Conservation (phyloP, 805 yeast species). For the Saccharomycopsis selenospora region DNA sequence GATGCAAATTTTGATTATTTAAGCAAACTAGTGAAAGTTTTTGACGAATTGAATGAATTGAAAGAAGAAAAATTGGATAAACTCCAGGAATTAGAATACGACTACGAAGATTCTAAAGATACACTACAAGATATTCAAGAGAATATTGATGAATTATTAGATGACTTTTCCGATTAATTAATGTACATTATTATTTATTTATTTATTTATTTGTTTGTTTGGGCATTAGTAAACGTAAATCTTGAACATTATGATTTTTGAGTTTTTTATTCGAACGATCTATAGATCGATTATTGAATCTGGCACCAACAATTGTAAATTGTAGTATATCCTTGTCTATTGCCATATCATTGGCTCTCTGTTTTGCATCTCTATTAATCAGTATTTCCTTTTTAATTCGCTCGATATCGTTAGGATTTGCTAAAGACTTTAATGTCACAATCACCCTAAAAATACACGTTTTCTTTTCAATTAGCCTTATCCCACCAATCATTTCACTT, state of each 20-base stretch:
- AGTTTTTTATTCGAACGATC: slow-evolving; percentile 83
- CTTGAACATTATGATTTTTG: slow-evolving; percentile 70
- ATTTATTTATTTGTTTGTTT: too few relatives aligned
- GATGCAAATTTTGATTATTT: not conserved
- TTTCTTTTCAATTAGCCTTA: slow-evolving; percentile 59
- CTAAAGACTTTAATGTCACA: slow-evolving; percentile 28
- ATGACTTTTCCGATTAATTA: not conserved
- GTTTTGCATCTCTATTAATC: slow-evolving; percentile 8
- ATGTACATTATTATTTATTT: not conserved
- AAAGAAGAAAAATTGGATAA: slow-evolving; percentile 8
- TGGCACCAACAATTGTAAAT: slow-evolving; percentile 69
- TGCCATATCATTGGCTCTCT: slow-evolving; percentile 13
- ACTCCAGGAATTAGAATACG: slow-evolving; percentile 5
- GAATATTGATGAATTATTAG: slow-evolving; percentile 1
- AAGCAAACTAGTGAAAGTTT: not conserved
- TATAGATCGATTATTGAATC: slow-evolving; percentile 65
- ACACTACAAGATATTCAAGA: not conserved
- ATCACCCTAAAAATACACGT: slow-evolving; percentile 56
- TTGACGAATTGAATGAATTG: not conserved
- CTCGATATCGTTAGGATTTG: too few relatives aligned
- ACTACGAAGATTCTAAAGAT: slow-evolving; percentile 6
- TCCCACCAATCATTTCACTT: slow-evolving; percentile 47
- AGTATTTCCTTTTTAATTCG: too few relatives aligned
- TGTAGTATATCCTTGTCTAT: slow-evolving; percentile 35
- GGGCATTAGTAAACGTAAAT: slow-evolving; percentile 29